Evolutionary conservation across 768 basidiomycete genomes (phyloP), one percentile per base, ranked within the genome.

Genomic region (Arthromyces matolae): DNA sequence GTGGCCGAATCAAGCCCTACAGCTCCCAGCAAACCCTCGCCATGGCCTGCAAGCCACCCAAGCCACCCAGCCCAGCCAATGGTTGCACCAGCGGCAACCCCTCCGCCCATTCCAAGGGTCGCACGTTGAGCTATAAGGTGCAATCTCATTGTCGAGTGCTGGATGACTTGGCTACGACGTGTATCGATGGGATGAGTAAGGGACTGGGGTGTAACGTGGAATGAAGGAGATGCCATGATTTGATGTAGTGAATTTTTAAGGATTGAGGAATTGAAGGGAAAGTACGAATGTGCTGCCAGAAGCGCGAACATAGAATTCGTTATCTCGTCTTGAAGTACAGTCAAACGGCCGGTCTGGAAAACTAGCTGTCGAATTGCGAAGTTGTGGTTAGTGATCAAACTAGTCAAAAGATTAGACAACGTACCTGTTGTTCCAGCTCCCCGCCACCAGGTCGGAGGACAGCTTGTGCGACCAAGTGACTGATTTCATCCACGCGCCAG

Each of bases 41-140:
- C 62, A 58, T 61, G 69, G 37, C 69, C 64, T 40, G 64, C 65
- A 44, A 86, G 55, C 63, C 70, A 74, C 2, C 73, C 75, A 42
- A 73, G 54, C 79, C 81, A 84, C 1, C 79, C 81, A 12, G 73
- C 69, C 82, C 84, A 89, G 14, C 79, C 72, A 4, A 84, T 53
- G 8, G 76, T 72, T 20, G 72, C 65, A 13, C 85, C 80, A 3
- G 71, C 64, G 1, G 75, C 62, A 3, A 78, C 56, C 8, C 80
- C 75, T 1, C 72, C 70, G 10, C 75, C 64, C 59, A 78, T 75
- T 2, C 72, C 73, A 7, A 83, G 51, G 10, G 83, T 72, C 2
- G 73, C 72, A 9, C 70, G 70, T 57, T 89, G 86, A 4, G 79
- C 87, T 16, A 79, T 70, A n/a, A 77, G 57, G 56, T 90, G 86